phyloP scores from a whole-genome alignment of 371 early-diverging fungal genomes.

The Capillidium heterosporum region DNA sequence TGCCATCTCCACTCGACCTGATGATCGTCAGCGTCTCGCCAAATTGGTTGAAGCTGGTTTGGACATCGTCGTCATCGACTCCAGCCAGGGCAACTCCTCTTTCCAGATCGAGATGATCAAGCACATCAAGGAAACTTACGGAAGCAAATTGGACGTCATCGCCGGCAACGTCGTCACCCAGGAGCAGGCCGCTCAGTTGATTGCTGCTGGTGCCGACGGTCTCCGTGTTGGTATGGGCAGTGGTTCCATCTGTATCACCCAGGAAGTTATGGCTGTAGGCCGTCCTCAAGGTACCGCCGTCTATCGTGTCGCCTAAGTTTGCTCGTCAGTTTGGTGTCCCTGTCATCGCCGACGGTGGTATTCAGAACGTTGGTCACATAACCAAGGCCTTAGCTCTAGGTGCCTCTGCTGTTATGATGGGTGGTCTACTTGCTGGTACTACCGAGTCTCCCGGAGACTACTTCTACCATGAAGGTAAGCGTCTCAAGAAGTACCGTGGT shows the following conservation, averaged over 20 bases:
- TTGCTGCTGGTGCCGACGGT: slow-evolving; percentile 89
- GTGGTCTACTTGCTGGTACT: slow-evolving; percentile 86
- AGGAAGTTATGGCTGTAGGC: slow-evolving; percentile 96
- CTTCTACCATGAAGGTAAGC: slow-evolving; percentile 93
- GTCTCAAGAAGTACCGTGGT: slow-evolving; percentile 92
- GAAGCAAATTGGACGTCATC: slow-evolving; percentile 55
- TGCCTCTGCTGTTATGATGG: slow-evolving; percentile 96
- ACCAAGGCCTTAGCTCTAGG: slow-evolving; percentile 90
- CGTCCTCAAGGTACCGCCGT: slow-evolving; percentile 97
- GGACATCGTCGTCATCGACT: slow-evolving; percentile 86
- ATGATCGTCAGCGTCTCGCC: slow-evolving; percentile 64
- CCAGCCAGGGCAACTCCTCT: slow-evolving; percentile 82
- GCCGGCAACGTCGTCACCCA: slow-evolving; percentile 94
- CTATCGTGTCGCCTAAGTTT: slow-evolving; percentile 79
- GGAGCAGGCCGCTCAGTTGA: slow-evolving; percentile 82
- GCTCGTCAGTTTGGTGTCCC: slow-evolving; percentile 87
- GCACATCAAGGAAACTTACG: slow-evolving; percentile 67
- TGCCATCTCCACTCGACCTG: slow-evolving; percentile 82
- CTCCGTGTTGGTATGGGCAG: slow-evolving; percentile 93
- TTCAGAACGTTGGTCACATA: slow-evolving; percentile 89
- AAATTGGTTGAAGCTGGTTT: slow-evolving; percentile 83
- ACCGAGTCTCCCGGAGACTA: slow-evolving; percentile 91
- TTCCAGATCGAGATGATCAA: slow-evolving; percentile 90
- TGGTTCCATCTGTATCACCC: slow-evolving; percentile 94
- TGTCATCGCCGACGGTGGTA: slow-evolving; percentile 93